Evolutionary conservation across 345 rosid genomes (phyloP).

Genomic region (Pugionium cornutum): DNA sequence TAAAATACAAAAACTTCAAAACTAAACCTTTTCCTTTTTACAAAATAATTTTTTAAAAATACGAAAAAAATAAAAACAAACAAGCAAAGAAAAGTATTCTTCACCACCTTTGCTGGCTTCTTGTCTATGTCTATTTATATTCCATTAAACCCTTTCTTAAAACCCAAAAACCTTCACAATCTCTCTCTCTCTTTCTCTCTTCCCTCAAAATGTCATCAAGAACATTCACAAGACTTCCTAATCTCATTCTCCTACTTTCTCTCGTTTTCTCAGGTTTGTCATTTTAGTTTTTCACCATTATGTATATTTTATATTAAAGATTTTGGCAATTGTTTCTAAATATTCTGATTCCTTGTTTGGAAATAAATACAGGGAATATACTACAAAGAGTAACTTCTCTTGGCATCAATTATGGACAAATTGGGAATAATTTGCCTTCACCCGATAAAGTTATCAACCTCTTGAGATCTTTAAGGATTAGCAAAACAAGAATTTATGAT

Average conservation of each 20-base stretch:
- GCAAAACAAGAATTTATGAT: constrained; percentile 81
- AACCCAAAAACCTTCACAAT: constrained; percentile 32
- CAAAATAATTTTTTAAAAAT: constrained; percentile 16
- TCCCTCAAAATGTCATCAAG: constrained; percentile 41
- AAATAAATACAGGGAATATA: constrained; percentile 44
- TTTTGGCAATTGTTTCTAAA: background rate
- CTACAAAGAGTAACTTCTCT: constrained; percentile 52
- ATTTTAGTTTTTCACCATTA: background rate
- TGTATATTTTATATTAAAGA: background rate
- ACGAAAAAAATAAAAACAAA: constrained; percentile 35
- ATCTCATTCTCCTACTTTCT: constrained; percentile 42
- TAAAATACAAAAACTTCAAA: background rate
- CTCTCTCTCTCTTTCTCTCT: constrained; percentile 21
- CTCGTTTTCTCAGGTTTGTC: constrained; percentile 52
- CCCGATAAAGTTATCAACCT: constrained; percentile 73
- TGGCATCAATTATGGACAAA: constrained; percentile 94
- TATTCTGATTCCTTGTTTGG: constrained; percentile 9
- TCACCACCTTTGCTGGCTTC: constrained; percentile 24
- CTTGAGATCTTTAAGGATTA: constrained; percentile 60
- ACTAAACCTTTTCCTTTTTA: constrained; percentile 31
- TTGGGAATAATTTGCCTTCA: constrained; percentile 70
- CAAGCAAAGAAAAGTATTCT: constrained; percentile 73
- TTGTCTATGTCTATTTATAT: constrained; percentile 27
- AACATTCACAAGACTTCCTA: constrained; percentile 37
- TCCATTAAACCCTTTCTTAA: constrained; percentile 30